Evolutionary conservation across 2,329 filamentous ascomycete genomes (phyloP), one percentile per base, ranked within the genome.

Genomic region (Chalaropsis thielavioides): DNA sequence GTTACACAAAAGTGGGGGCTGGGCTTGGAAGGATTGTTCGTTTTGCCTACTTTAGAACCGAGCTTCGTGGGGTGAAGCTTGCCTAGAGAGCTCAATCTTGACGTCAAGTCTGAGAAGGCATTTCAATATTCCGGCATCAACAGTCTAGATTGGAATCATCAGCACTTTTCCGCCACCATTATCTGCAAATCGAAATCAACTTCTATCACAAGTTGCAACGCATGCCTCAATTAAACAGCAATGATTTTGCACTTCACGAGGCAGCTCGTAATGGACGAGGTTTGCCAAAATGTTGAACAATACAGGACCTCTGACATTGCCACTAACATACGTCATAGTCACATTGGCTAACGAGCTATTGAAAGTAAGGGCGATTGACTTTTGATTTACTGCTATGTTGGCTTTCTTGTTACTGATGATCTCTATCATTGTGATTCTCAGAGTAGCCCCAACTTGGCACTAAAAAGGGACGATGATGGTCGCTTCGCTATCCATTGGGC

Each of bases 401-500:
- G 38, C 4, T 19, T 11, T 31, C n/a, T 58, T 4, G 15, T 58
- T 58, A 35, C 51, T 58, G 17, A 58, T 35, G 1, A 1, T 22
- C 31, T 54, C 31, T 44, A 41, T 38, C 1, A 59, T 54, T 62
- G 60, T 10, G 40, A 15, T 31, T 15, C 3, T 41, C 64, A 92
- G 87, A 84, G 86, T 69, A 91, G 95, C 72, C 86, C 89, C 1
- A 92, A 89, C 71, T 82, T 95, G 46, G 86, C 89, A 31, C 80
- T 77, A 59, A 75, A 75, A 66, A 84, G 85, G 71, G 94, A 99
- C 71, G 87, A 89, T 61, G 94, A 99, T 74, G 90, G 90, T 17
- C 89, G 94, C 56, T 83, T 96, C 44, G 87, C 94, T 1, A 85
- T 97, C 66, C 94, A 99, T 79, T 99, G 94, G 94, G 92, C 94